Base-by-base conservation (phyloP, 805 yeast genomes). In the Monosporozyma aquatica region DNA sequence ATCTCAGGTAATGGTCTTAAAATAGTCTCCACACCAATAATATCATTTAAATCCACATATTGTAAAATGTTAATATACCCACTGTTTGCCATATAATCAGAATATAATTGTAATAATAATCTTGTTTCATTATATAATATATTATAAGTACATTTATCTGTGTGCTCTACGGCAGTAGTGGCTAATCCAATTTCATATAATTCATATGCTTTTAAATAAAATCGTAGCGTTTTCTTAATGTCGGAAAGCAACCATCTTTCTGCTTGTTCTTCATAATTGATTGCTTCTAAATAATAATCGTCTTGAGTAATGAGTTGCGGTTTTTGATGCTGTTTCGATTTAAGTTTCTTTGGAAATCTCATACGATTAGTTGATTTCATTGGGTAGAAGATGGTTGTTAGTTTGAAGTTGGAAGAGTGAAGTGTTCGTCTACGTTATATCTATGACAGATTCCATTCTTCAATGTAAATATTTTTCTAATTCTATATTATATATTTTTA, bases 201-300 rank as follows among this genome's bases (percentile, higher is more conserved):
- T 18, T 48, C 49, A 26, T 51, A 42, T 1, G 67, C 62, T 38
- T 46, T 46, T n/a, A 50, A 34, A 38, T 56, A 60, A 25, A 53
- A 52, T 26, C 55, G 45, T 14, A 61, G 41, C 15, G 59, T 47
- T 32, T 58, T 60, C 38, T 55, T 55, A 10, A 61, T 46, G 42
- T 62, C 67, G 2, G 64, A 60, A 4, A 54, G 46, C 5, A 54
- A 45, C 64, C 65, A 62, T 37, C 67, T 51, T 33, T 60, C 66
- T n/a, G 61, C 67, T 34, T 59, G 61, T 37, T 60, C 64, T 44
- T 62, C 67, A 35, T 41, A 47, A 6, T 50, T 49, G 3, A 56
- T 53, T 2, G 56, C 67, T 37, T 56, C 61, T n/a, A 43, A 47
- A 36, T 61, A 62, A 35, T 47, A 62, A 42, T 61, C 65, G 23